These are phyloP conservation scores for Dactylis glomerata DNA, from an alignment of 176 grass and related monocot genomes.

Conservation along the genomic window DNA sequence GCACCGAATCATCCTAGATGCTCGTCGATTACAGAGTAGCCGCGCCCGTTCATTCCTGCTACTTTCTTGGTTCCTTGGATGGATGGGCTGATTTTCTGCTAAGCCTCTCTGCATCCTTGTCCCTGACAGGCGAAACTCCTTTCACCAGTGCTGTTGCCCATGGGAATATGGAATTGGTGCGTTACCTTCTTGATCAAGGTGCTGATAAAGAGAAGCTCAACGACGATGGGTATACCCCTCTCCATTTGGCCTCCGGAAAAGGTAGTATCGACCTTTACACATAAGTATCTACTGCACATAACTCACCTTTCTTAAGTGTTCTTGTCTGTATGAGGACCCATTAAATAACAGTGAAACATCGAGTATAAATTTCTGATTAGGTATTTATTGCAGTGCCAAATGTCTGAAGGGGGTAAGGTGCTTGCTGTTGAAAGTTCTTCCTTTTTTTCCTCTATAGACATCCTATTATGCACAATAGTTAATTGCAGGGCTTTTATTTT, in stretches of 20 bases:
- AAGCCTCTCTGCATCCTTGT: background rate
- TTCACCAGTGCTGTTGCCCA: background rate
- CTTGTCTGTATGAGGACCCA: background rate
- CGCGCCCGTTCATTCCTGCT: background rate
- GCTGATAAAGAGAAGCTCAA: constrained; percentile 12
- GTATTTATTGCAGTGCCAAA: background rate
- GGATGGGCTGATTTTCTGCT: background rate
- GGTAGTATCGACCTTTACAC: background rate
- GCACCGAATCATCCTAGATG: background rate
- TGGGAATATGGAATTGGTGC: background rate
- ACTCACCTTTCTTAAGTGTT: background rate
- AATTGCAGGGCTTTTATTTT: background rate
- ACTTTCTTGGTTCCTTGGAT: background rate
- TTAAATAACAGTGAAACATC: background rate
- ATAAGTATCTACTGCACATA: background rate
- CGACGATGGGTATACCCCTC: constrained; percentile 1
- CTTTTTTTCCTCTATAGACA: background rate
- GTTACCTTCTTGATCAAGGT: constrained; percentile 38
- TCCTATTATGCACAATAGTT: background rate
- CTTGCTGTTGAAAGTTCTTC: background rate
- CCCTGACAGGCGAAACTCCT: constrained; percentile 20
- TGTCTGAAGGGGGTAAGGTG: background rate
- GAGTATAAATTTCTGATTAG: background rate
- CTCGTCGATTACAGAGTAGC: background rate
- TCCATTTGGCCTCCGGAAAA: constrained; percentile 9